Base-by-base conservation (phyloP, 352 stramenopile species). In the Pythium rhizo-oryzae region DNA sequence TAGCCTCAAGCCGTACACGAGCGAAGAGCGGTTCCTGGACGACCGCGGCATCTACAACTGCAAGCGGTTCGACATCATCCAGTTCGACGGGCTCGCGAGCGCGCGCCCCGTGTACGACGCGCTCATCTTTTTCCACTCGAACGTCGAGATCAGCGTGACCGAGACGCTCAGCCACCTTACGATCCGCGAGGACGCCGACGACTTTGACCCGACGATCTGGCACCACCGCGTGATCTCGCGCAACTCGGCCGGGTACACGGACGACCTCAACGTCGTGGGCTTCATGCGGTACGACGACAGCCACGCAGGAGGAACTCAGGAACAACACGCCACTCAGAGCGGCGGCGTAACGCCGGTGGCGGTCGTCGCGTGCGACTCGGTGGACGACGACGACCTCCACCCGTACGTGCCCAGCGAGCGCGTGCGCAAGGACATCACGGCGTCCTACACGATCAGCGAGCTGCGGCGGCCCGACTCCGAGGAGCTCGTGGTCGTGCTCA, bases 71-170 rank as follows among this genome's bases (percentile, higher is more conserved):
- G 72, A 85, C 41, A 65, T 86, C 43, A 67, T 79, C 16, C 73
- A 73, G 39, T 87, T 90, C 57, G 73, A 72, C 12, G 70, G 73
- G 59, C 78, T 12, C 33, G 64, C 39, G 79, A 69, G 5, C 65
- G 84, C 13, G 65, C 69, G 24, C 69, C 80, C 24, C 25, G 79
- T 89, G 9, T 87, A 76, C 37, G 81, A 91, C 12, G 71, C 73
- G 9, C 65, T 88, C 8, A 59, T 75, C 18, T 76, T 68, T 11
- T 83, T 75, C 62, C 68, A 76, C 30, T 28, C 79, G 12, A 86
- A 81, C 35, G 75, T 88, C 54, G 79, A 89, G 60, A 85, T 88
- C 55, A 82, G 51, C 15, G 77, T 88, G 37, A 81, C 80, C 11
- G 80, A 84, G 59, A 72, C 71, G 21, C 68, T 84, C 33, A 77